Conservation (phyloP, 345 rosid genomes). For the Murraya koenigii region DNA sequence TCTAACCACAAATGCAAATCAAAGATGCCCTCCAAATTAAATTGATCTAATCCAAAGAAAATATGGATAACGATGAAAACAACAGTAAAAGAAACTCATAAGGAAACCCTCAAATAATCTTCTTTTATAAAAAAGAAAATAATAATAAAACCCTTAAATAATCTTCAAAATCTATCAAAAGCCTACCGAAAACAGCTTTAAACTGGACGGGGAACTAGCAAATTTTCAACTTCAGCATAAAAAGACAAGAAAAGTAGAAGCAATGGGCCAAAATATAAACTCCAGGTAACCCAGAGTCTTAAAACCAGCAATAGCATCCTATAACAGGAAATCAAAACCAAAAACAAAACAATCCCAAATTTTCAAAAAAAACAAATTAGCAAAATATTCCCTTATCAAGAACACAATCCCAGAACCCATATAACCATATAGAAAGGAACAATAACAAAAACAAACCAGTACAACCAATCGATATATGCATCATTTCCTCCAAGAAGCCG, state of each 20-base stretch:
- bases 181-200: background rate
- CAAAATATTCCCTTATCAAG: background rate
- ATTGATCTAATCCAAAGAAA: conserved; percentile 4
- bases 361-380: background rate
- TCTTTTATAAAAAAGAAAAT: too few species aligned
- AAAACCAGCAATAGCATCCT: background rate
- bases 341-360: background rate
- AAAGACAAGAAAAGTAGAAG: background rate
- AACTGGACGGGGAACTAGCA: conserved; percentile 2
- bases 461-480: background rate
- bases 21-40: conserved; percentile 12
- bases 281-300: background rate
- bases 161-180: conserved; percentile 14
- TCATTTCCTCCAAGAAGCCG: background rate
- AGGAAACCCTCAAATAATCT: conserved; percentile 2
- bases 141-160: background rate
- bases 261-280: conserved; percentile 8
- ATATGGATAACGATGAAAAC: background rate
- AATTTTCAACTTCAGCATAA: background rate
- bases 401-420: background rate
- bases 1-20: conserved; percentile 3
- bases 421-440: background rate
- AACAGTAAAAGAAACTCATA: background rate
- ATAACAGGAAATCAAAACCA: background rate
- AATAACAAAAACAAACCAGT: background rate